Evolutionary conservation across 129 eudicot species (phyloP).

Genomic region (Lactuca sativa): DNA sequence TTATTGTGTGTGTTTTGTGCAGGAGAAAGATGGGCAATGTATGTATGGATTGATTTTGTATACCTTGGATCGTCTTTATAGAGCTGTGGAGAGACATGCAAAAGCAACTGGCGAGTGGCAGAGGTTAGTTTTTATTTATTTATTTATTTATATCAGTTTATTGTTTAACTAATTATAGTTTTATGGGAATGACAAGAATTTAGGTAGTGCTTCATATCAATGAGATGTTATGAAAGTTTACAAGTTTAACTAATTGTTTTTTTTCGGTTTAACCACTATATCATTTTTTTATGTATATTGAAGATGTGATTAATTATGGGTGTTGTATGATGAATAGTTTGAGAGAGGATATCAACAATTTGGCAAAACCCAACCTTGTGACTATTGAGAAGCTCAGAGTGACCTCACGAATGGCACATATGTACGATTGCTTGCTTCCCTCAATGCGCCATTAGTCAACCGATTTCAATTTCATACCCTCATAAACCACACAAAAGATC

Average conservation of each 20-base stretch:
- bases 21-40: conserved; percentile 89
- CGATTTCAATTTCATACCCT: not conserved
- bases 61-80: conserved; percentile 73
- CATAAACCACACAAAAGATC: not conserved
- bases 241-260: no score
- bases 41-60: conserved; percentile 79
- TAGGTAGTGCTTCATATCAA: no score
- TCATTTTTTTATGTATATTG: no score
- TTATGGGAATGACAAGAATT: no score
- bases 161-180: not conserved
- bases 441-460: conserved; percentile 35
- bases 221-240: no score
- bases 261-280: no score
- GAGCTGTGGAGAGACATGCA: conserved; percentile 88
- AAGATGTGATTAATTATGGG: conserved; percentile 10
- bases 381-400: conserved; percentile 62
- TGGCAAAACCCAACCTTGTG: conserved; percentile 72
- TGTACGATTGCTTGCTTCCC: conserved; percentile 90
- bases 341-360: conserved; percentile 74
- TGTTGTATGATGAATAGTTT: conserved; percentile 48
- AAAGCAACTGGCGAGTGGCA: conserved; percentile 92
- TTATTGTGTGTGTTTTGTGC: conserved; percentile 14
- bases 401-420: conserved; percentile 67
- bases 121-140: conserved; percentile 50
- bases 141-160: not conserved